Evolutionary conservation across 257 asterid genomes (phyloP).

Genomic region (Solanum sejunctum): DNA sequence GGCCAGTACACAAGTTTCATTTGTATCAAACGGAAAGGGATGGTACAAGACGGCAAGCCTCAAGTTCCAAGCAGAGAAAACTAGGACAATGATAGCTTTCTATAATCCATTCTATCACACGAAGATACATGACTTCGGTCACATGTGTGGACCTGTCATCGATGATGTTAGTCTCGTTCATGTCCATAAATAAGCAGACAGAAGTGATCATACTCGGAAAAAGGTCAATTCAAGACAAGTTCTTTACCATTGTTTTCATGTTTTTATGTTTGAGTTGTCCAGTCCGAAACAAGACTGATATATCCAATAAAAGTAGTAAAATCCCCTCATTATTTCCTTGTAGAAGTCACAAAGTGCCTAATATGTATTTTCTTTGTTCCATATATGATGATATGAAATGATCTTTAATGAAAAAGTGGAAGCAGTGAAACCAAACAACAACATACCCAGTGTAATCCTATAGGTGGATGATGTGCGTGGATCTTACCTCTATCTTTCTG

Average conservation of each 20-base stretch:
- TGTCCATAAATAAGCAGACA: not conserved
- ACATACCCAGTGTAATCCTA: too few species aligned
- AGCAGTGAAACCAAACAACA: too few species aligned
- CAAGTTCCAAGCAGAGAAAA: conserved; percentile 32
- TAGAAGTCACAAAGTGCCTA: not conserved
- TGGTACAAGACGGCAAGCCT: conserved; percentile 32
- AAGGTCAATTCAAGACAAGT: not conserved
- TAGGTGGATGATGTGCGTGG: too few species aligned
- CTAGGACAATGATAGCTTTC: conserved; percentile 42
- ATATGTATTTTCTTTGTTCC: not conserved
- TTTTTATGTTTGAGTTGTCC: not conserved
- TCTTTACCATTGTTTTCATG: not conserved
- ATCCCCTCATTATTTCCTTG: not conserved
- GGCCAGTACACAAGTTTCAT: conserved; percentile 18
- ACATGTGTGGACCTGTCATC: conserved; percentile 60
- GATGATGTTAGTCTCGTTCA: conserved; percentile 58
- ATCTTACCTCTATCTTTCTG: too few species aligned
- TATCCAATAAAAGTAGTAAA: not conserved
- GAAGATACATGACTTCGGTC: conserved; percentile 36
- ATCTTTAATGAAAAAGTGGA: not conserved
- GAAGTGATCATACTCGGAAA: not conserved
- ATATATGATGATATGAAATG: not conserved
- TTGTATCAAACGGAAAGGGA: conserved; percentile 43
- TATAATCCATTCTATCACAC: conserved; percentile 58
- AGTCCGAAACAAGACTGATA: not conserved